Evolutionary conservation across 106 monocot species (phyloP), one percentile per base, ranked within the genome.

Genomic region (Triglochin maritima): DNA sequence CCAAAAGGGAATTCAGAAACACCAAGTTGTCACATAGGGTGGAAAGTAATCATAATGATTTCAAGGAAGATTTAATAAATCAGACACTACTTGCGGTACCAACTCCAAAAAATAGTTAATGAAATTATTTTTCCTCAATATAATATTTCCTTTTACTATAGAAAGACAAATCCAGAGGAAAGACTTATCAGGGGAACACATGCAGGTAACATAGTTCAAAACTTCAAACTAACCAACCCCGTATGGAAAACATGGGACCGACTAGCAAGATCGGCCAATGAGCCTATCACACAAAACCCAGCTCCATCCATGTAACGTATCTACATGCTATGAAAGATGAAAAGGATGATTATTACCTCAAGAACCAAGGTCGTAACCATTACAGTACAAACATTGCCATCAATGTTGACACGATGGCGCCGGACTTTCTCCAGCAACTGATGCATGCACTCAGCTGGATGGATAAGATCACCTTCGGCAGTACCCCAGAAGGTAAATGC

Each of bases 361-460:
- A 86, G 82, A 68, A 86, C 86, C 57, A 86, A 67, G 50, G 74
- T 82, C 4, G 86, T 86, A 6, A 86, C 86, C 86, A 86, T 86
- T 49, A 80, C 86, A 68, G 86, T 82, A 67, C 82, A 86, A 49
- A 86, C 79, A 67, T 86, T 86, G 47, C 86, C 86, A 68, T 86
- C 86, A 54, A 82, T 77, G n/a, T 86, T 86, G 44, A 86, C 86
- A 70, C 64, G 82, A 49, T 86, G 86, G 4, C 82, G 79, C 3
- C 82, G 76, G 47, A 82, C 82, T 74, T 77, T 64, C 63, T 86
- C 86, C 49, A 86, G 70, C 64, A 86, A 80, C 44, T 86, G 69
- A 48, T 86, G 86, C 86, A 86, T 86, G 73, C 86, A 86, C 48
- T 86, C 86, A 64, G 82, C 86, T 50, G 86, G 86, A 61, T 86